phyloP scores from a whole-genome alignment of 768 basidiomycete genomes.

The Kwoniella botswanensis region DNA sequence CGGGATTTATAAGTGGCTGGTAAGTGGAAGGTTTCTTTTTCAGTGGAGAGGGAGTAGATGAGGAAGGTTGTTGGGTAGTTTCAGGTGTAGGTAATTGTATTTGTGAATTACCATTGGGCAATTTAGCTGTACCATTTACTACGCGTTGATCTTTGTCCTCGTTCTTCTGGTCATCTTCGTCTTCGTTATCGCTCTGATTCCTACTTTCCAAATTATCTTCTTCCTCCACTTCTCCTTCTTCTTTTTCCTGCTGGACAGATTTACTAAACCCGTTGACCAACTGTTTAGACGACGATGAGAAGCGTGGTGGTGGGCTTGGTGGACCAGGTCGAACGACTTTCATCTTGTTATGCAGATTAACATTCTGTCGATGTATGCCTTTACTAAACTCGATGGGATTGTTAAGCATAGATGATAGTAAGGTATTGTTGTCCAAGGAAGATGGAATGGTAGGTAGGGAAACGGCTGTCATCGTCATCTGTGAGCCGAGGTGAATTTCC shows the following conservation, averaged over 20 bases:
- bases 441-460: neutral
- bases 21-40: neutral
- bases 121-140: neutral
- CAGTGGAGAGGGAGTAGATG: neutral
- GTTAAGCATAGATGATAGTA: neutral
- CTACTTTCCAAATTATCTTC: conserved; percentile 3
- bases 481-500: neutral
- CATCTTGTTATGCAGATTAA: neutral
- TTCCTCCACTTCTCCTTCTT: conserved; percentile 1
- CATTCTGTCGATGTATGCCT: conserved; percentile 2
- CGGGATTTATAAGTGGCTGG: conserved; percentile 4
- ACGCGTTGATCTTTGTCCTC: conserved; percentile 3
- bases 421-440: neutral
- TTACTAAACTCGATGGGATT: neutral
- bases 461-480: neutral
- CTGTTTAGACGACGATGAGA: neutral
- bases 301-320: conserved; percentile 25
- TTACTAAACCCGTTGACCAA: neutral
- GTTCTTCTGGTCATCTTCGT: neutral
- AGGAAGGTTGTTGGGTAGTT: neutral
- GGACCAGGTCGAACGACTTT: conserved; percentile 35
- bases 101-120: neutral
- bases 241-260: neutral
- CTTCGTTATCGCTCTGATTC: conserved; percentile 2
- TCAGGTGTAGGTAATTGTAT: neutral